These are phyloP conservation scores for Alectoria sarmentosa DNA, from an alignment of 495 filamentous ascomycete genomes.

Conservation along the genomic window DNA sequence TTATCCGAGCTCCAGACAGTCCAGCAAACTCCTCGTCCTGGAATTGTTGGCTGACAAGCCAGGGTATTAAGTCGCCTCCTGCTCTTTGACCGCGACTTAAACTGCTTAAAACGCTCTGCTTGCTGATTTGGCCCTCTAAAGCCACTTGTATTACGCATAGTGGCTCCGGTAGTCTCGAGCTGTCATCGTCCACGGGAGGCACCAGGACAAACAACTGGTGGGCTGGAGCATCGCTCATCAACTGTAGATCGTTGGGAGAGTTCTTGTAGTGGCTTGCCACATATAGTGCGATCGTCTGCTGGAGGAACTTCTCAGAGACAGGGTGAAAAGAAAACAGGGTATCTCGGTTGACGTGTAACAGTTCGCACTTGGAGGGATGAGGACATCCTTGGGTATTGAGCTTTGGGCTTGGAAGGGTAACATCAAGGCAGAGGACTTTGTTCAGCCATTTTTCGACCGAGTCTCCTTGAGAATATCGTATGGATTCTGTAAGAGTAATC, in stretches of 20 bases:
- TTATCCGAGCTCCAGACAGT: conserved; percentile 83
- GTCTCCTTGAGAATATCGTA: conserved; percentile 88
- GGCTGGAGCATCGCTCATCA: conserved; percentile 96
- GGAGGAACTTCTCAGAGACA: conserved; percentile 93
- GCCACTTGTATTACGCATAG: conserved; percentile 93
- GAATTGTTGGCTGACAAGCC: conserved; percentile 97
- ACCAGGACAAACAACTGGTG: conserved; percentile 96
- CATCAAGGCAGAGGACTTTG: conserved; percentile 86
- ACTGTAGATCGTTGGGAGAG: conserved; percentile 92
- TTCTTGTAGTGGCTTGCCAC: conserved; percentile 99
- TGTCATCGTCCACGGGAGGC: conserved; percentile 73
- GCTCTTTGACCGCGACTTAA: conserved; percentile 84
- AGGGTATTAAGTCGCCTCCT: conserved; percentile 93
- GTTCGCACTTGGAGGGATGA: conserved; percentile 81
- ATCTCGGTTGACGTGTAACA: conserved; percentile 91
- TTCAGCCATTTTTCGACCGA: conserved; percentile 95
- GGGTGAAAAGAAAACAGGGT: conserved; percentile 97
- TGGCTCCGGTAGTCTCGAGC: conserved; percentile 78
- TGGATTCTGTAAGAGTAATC: conserved; percentile 87
- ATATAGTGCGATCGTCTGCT: conserved; percentile 96
- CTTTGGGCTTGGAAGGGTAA: conserved; percentile 72
- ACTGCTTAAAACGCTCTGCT: conserved; percentile 81
- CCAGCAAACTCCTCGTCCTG: conserved; percentile 96
- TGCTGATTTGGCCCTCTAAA: conserved; percentile 90
- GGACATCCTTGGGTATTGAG: conserved; percentile 73